A percentile compares a stretch with the other conserved stretches of the same genome.
Evolutionary conservation across 2,329 filamentous ascomycete species (phyloP).

Genomic region (Trematosphaeria pertusa): DNA sequence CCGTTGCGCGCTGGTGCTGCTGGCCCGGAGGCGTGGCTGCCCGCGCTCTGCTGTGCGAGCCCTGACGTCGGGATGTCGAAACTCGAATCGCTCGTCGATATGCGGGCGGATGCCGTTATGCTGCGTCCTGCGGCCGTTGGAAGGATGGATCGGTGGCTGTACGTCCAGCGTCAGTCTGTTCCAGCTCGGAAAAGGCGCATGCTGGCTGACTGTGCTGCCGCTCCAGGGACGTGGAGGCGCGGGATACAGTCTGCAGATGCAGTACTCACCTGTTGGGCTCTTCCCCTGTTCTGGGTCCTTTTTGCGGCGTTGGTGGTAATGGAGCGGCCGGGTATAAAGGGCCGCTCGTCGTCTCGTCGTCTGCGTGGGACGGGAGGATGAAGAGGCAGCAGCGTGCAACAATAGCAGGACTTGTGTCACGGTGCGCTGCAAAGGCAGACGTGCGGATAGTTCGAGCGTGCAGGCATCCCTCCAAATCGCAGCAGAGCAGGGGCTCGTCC

Average conservation of each 20-base stretch:
- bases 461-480: slow-evolving; percentile 23
- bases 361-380: background rate
- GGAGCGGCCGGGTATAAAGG: slow-evolving; percentile 7
- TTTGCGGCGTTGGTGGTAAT: slow-evolving; percentile 14
- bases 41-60: slow-evolving; percentile 7
- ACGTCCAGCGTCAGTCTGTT: slow-evolving; percentile 17
- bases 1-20: background rate
- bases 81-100: background rate
- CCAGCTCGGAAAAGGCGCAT: slow-evolving; percentile 10
- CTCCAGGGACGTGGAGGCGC: slow-evolving; percentile 14
- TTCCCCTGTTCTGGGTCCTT: slow-evolving; percentile 22
- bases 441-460: slow-evolving; percentile 26
- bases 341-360: slow-evolving; percentile 6
- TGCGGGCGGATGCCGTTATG: slow-evolving; percentile 2
- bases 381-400: background rate
- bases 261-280: slow-evolving; percentile 24
- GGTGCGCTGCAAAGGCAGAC: slow-evolving; percentile 23
- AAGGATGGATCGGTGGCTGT: slow-evolving; percentile 25
- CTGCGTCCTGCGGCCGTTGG: slow-evolving; percentile 14
- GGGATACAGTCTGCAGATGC: slow-evolving; percentile 10
- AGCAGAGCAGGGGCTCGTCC: slow-evolving; percentile 36
- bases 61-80: slow-evolving; percentile 6
- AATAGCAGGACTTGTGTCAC: slow-evolving; percentile 24
- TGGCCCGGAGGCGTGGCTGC: slow-evolving; percentile 2
- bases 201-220: slow-evolving; percentile 36